Evolutionary conservation across 2,329 filamentous ascomycete species (phyloP).

Genomic region (Dactylellina cionopaga): DNA sequence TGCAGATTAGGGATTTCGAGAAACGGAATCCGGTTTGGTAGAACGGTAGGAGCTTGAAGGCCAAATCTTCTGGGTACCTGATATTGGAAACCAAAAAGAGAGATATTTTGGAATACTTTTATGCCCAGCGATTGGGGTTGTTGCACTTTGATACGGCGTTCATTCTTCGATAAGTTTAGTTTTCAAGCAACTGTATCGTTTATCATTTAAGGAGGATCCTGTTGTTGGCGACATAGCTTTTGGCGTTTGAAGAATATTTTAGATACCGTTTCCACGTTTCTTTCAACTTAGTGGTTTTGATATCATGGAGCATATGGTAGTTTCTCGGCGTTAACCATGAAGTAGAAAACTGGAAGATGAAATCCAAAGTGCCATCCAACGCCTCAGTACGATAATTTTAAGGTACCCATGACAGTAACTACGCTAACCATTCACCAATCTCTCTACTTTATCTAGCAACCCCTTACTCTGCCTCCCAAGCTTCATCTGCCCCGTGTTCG

Average conservation of each 20-base stretch:
- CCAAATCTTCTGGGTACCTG: neutral
- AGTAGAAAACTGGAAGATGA: no score
- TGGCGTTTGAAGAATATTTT: conserved; percentile 37
- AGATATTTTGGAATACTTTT: neutral
- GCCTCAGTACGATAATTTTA: neutral
- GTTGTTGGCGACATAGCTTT: conserved; percentile 35
- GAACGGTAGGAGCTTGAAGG: neutral
- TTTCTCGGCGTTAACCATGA: no score
- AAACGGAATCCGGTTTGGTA: conserved; percentile 40
- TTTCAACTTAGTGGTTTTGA: no score
- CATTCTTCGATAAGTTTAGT: neutral
- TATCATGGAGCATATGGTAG: no score
- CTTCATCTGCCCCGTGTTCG: conserved; percentile 76
- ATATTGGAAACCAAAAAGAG: no score
- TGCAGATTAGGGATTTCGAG: conserved; percentile 74
- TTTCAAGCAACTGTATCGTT: no score
- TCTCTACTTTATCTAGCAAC: conserved; percentile 80
- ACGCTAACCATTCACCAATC: conserved; percentile 69
- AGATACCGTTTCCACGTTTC: no score
- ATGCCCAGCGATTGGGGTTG: neutral
- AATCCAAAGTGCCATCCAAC: no score
- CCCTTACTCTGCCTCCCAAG: conserved; percentile 82
- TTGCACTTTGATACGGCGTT: conserved; percentile 3
- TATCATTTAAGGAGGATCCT: neutral
- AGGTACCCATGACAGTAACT: neutral